phyloP scores from a whole-genome alignment of 148 eudicot genomes.

The Vaccinium vitisidaea region DNA sequence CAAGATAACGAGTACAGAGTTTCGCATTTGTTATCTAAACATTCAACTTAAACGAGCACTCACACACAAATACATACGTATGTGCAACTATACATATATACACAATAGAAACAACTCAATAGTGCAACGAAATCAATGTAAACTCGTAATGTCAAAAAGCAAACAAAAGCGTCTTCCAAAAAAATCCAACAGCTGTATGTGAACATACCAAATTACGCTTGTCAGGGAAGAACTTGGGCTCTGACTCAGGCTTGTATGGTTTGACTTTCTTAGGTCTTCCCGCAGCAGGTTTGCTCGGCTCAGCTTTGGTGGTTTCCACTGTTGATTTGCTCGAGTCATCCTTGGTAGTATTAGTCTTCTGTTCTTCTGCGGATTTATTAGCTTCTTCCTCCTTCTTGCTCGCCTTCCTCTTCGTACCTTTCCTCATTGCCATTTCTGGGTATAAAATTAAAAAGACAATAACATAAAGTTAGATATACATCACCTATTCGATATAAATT shows the following conservation, averaged over 20 bases:
- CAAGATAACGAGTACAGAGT: too few species aligned
- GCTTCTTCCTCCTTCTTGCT: constrained; percentile 17
- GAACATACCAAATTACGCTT: constrained; percentile 72
- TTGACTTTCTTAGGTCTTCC: constrained; percentile 35
- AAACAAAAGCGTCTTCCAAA: neutral
- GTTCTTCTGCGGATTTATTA: constrained; percentile 17
- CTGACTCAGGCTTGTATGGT: constrained; percentile 49
- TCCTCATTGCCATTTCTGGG: constrained; percentile 32
- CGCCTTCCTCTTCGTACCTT: constrained; percentile 49
- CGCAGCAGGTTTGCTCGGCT: constrained; percentile 10
- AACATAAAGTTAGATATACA: neutral
- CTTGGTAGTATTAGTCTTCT: neutral
- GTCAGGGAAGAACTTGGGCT: constrained; percentile 64
- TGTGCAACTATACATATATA: too few species aligned
- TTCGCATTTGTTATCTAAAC: too few species aligned
- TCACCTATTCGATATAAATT: neutral
- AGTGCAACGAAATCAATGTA: neutral
- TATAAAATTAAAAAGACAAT: neutral
- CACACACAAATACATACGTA: too few species aligned
- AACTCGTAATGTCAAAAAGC: neutral
- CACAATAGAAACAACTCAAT: too few species aligned
- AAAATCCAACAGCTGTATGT: too few species aligned
- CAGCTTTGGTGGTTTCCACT: constrained; percentile 7
- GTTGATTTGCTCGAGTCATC: constrained; percentile 16
- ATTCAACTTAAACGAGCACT: too few species aligned